Conservation (phyloP, 345 rosid species). For the Citrus maxima region DNA sequence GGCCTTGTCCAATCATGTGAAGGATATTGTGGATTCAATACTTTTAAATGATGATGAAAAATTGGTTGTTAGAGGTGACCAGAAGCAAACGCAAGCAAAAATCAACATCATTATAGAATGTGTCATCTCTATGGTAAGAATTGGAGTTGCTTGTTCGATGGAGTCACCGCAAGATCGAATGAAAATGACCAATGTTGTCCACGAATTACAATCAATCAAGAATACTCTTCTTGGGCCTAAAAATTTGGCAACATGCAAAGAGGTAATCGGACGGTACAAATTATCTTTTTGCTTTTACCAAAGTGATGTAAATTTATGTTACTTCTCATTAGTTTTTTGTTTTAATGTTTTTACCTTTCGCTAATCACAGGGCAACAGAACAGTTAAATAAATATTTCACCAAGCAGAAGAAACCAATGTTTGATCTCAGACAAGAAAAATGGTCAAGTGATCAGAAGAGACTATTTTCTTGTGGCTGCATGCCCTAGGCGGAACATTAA, state of each 20-base stretch:
- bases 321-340: too few species aligned
- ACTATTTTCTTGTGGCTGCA: too few species aligned
- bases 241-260: not conserved
- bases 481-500: too few species aligned
- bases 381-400: too few species aligned
- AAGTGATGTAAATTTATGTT: too few species aligned
- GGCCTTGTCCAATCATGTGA: not conserved
- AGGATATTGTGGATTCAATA: not conserved
- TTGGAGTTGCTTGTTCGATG: not conserved
- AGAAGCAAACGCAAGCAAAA: not conserved
- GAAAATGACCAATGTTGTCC: not conserved
- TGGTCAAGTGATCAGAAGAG: too few species aligned
- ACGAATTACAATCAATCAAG: not conserved
- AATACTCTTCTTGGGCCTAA: not conserved
- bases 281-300: too few species aligned
- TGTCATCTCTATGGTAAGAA: not conserved
- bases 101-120: not conserved
- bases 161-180: not conserved
- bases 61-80: not conserved
- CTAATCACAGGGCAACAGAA: too few species aligned
- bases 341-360: too few species aligned
- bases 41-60: not conserved
- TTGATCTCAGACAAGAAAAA: too few species aligned
- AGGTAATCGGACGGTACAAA: not conserved
- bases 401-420: too few species aligned